These are phyloP conservation scores for Sarocladium oryzae DNA, from an alignment of 2,329 filamentous ascomycete genomes.

Conservation along the genomic window DNA sequence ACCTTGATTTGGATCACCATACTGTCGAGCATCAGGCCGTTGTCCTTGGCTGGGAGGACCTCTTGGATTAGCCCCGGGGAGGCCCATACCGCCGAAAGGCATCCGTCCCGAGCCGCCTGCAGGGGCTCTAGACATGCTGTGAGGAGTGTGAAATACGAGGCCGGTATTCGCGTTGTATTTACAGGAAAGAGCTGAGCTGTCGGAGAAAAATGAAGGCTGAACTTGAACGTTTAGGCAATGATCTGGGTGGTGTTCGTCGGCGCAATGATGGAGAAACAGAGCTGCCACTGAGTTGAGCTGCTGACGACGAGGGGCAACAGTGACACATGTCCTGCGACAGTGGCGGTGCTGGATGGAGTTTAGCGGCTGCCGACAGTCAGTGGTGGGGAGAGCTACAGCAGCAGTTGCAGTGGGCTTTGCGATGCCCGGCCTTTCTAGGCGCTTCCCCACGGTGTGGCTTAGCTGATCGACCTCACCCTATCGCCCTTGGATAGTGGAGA, in stretches of 20 bases:
- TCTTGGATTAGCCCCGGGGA: conserved; percentile 23
- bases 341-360: conserved; percentile 1
- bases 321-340: conserved; percentile 8
- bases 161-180: not conserved
- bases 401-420: not conserved
- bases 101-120: conserved; percentile 18
- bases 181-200: not conserved
- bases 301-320: conserved; percentile 6
- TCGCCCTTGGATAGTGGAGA: no score
- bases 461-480: not conserved
- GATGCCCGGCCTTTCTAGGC: not conserved
- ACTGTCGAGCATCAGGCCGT: conserved; percentile 10
- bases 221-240: not conserved
- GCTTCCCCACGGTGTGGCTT: not conserved
- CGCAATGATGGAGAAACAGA: not conserved
- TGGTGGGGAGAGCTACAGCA: not conserved
- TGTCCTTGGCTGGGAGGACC: conserved; percentile 15
- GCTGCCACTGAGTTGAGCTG: not conserved
- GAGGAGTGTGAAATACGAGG: not conserved
- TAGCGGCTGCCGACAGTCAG: not conserved
- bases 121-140: conserved; percentile 25
- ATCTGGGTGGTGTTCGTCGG: not conserved
- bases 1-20: conserved; percentile 9
- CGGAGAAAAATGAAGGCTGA: not conserved
- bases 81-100: conserved; percentile 20